phyloP scores from a whole-genome alignment of 2,329 filamentous ascomycete genomes.

The Lachnellula suecica region DNA sequence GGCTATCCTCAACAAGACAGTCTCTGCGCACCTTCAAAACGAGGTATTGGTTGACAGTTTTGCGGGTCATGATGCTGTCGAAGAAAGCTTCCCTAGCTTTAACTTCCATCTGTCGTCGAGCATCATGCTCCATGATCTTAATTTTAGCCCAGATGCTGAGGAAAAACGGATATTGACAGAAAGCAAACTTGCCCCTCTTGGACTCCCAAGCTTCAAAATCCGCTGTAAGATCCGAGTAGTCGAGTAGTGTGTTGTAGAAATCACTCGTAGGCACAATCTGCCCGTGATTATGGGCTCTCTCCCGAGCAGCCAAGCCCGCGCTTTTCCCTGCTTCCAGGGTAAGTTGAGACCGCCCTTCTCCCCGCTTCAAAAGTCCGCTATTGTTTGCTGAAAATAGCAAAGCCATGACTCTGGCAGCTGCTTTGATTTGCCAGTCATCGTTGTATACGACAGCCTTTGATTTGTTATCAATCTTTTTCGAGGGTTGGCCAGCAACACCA shows the following conservation, averaged over 20 bases:
- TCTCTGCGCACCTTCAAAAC: conserved; percentile 77
- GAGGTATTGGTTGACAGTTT: conserved; percentile 74
- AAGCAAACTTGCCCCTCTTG: conserved; percentile 72
- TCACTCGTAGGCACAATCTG: conserved; percentile 77
- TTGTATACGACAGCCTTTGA: conserved; percentile 62
- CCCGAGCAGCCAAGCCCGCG: conserved; percentile 38
- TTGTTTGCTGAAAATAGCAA: conserved; percentile 83
- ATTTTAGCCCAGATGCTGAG: conserved; percentile 92
- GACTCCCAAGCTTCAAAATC: conserved; percentile 90
- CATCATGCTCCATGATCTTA: conserved; percentile 84
- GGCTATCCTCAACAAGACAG: conserved; percentile 84
- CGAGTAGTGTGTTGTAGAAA: conserved; percentile 85
- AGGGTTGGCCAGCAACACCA: conserved; percentile 47
- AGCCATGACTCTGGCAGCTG: conserved; percentile 76
- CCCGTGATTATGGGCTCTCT: conserved; percentile 49
- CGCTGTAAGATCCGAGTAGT: conserved; percentile 79
- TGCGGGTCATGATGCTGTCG: conserved; percentile 77
- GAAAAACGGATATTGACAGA: conserved; percentile 91
- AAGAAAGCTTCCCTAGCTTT: conserved; percentile 90
- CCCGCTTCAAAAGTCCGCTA: conserved; percentile 39
- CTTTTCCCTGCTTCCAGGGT: conserved; percentile 35
- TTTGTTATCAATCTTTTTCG: conserved; percentile 55
- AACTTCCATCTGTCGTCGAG: conserved; percentile 82
- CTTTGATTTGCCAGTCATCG: conserved; percentile 88
- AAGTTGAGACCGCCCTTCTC: conserved; percentile 35